A percentile compares a stretch with the other conserved stretches of the same genome.
Evolutionary conservation across 805 yeast species (phyloP).

Genomic region (Lachancea quebecensis): DNA sequence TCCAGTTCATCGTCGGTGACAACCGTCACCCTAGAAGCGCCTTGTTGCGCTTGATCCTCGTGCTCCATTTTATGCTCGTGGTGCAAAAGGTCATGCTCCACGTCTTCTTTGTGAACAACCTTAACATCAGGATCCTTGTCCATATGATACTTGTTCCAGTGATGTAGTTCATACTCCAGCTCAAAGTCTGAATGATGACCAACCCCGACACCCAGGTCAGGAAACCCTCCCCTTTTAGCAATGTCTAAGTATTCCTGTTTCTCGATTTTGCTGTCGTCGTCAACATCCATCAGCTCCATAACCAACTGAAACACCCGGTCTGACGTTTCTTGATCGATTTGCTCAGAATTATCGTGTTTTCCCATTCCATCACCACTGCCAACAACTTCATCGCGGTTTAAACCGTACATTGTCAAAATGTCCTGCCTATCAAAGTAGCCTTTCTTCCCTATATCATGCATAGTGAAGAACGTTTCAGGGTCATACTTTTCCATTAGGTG

Average conservation of each 20-base stretch:
- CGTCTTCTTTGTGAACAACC: conserved; percentile 78
- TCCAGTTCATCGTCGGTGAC: conserved; percentile 36
- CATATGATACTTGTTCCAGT: conserved; percentile 77
- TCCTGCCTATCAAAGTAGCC: conserved; percentile 54
- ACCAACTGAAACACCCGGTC: conserved; percentile 50
- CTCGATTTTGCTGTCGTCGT: conserved; percentile 58
- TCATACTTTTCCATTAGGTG: conserved; percentile 73
- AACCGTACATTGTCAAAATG: conserved; percentile 74
- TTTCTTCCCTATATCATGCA: conserved; percentile 65
- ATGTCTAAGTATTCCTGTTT: conserved; percentile 65
- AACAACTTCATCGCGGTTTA: conserved; percentile 60
- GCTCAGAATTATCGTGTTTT: conserved; percentile 57
- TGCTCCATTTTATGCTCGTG: conserved; percentile 82
- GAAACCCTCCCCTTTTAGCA: conserved; percentile 61
- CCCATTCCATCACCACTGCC: conserved; percentile 94
- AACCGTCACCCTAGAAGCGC: conserved; percentile 32
- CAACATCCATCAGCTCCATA: conserved; percentile 53
- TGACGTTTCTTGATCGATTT: conserved; percentile 47
- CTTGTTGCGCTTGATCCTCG: conserved; percentile 32
- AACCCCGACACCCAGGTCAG: conserved; percentile 89
- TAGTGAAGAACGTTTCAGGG: conserved; percentile 64
- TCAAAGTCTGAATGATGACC: conserved; percentile 95
- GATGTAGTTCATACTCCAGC: conserved; percentile 88
- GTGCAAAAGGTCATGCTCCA: conserved; percentile 77
- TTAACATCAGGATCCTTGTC: conserved; percentile 77